Evolutionary conservation across 2,329 filamentous ascomycete species (phyloP).

Genomic region (Colletotrichum godetiae): DNA sequence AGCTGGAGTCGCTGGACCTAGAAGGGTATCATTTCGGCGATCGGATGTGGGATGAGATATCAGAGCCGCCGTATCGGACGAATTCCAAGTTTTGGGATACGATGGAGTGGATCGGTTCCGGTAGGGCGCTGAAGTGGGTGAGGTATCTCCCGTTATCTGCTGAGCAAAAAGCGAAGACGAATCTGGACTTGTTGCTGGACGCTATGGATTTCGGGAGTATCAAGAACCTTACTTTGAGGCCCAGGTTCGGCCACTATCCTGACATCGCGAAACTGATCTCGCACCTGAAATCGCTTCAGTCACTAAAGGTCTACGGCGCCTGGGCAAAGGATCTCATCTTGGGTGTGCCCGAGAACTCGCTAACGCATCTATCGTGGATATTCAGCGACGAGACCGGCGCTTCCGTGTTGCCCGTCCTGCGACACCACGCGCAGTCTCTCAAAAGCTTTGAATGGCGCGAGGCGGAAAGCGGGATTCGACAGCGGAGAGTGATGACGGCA

Average conservation of each 20-base stretch:
- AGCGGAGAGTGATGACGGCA: background rate
- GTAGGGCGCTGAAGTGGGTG: constrained; percentile 4
- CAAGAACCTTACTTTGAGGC: background rate
- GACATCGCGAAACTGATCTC: background rate
- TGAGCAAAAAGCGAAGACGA: constrained; percentile 8
- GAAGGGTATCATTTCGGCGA: constrained; percentile 21
- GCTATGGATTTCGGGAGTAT: constrained; percentile 26
- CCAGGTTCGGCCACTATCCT: background rate
- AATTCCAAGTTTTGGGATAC: background rate
- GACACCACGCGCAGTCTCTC: constrained; percentile 18
- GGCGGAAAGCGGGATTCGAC: background rate
- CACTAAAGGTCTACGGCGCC: background rate
- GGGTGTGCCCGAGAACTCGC: background rate
- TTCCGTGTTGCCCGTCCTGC: background rate
- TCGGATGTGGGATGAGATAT: background rate
- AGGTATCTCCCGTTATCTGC: background rate
- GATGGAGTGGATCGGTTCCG: background rate
- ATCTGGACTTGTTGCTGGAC: constrained; percentile 26
- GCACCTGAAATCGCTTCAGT: constrained; percentile 1
- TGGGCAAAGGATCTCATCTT: constrained; percentile 17
- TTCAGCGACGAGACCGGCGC: background rate
- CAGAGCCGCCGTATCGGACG: too few species aligned
- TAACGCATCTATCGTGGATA: constrained; percentile 17
- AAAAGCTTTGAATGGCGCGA: constrained; percentile 15
- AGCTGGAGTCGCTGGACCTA: constrained; percentile 15